Percentiles rank a stretch among this genome's conserved stretches.
phyloP scores from a whole-genome alignment of 2,329 filamentous ascomycete species.

The Botrytis galanthina region DNA sequence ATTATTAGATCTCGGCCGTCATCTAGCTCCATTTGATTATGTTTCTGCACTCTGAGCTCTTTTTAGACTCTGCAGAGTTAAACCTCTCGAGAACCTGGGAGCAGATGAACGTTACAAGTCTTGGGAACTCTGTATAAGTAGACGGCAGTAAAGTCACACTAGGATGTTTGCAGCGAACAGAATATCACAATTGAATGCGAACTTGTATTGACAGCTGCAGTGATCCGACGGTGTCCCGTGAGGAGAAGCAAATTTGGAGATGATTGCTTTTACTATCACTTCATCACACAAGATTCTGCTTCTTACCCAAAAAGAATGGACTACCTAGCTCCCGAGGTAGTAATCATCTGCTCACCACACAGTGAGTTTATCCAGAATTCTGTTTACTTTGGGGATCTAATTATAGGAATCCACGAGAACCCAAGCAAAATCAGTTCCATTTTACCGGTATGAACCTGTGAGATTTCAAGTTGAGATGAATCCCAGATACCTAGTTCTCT shows the following conservation, averaged over 20 bases:
- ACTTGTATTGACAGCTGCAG: conserved; percentile 2
- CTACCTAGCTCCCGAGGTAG: not conserved
- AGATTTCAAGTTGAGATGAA: not conserved
- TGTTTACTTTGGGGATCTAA: not conserved
- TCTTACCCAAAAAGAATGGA: not conserved
- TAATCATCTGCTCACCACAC: not conserved
- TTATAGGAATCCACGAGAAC: not conserved
- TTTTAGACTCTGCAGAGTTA: not conserved
- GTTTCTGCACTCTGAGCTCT: not conserved
- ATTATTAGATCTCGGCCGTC: not conserved
- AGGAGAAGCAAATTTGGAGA: not conserved
- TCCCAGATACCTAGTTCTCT: not conserved
- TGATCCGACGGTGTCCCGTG: not conserved
- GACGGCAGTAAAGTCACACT: not conserved
- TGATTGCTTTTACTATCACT: no score
- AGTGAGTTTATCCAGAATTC: not conserved
- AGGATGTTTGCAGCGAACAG: not conserved
- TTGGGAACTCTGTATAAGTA: not conserved
- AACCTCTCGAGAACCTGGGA: not conserved
- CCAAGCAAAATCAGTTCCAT: not conserved
- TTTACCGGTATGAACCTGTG: not conserved
- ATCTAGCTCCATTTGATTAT: no score
- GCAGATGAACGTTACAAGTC: not conserved
- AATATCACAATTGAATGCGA: not conserved
- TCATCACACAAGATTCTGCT: not conserved